Evolutionary conservation across 768 basidiomycete species (phyloP).

Genomic region (Albatrellus ellisii): DNA sequence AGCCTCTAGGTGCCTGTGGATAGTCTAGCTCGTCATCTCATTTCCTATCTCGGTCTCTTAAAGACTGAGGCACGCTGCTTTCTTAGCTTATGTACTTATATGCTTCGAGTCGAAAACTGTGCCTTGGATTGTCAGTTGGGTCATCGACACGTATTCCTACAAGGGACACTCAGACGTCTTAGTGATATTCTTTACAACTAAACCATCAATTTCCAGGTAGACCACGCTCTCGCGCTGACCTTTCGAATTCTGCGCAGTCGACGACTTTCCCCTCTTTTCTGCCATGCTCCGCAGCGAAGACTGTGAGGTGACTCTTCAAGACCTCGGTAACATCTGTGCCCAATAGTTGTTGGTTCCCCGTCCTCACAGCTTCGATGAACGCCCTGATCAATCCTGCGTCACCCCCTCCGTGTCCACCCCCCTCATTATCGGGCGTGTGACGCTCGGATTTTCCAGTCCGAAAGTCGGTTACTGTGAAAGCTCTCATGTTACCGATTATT

Average conservation of each 20-base stretch:
- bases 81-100: no score
- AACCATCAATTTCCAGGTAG: no score
- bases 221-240: no score
- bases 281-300: slow-evolving; percentile 81
- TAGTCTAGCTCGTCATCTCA: no score
- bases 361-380: slow-evolving; percentile 66
- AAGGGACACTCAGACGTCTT: no score
- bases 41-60: no score
- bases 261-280: slow-evolving; percentile 56
- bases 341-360: slow-evolving; percentile 46
- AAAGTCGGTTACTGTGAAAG: slow-evolving; percentile 71
- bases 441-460: slow-evolving; percentile 33
- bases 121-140: no score
- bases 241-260: slow-evolving; percentile 56
- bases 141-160: no score
- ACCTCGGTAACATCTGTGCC: slow-evolving; percentile 59
- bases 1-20: no score
- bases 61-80: no score
- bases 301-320: slow-evolving; percentile 66
- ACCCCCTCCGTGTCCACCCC: slow-evolving; percentile 76
- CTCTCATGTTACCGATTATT: slow-evolving; percentile 75
- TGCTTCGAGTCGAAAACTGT: no score
- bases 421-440: slow-evolving; percentile 38
- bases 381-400: slow-evolving; percentile 63
- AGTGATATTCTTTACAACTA: no score